Evolutionary conservation across 192 early-diverging fungal genomes (phyloP).

Genomic region (Umbelopsis sp.): DNA sequence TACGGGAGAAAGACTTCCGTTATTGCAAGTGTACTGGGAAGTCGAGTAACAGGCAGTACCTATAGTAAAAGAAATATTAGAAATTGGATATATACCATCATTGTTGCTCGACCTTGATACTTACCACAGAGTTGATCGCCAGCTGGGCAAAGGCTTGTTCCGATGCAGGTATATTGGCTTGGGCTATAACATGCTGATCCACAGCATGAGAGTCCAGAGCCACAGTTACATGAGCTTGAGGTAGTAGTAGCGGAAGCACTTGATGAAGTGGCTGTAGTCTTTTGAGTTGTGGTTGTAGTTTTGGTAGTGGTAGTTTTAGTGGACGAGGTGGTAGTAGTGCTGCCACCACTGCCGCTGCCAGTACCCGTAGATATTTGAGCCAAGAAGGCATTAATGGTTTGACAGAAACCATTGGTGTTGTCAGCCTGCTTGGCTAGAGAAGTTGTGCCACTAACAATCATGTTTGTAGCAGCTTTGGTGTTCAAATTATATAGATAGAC

Average conservation of each 20-base stretch:
- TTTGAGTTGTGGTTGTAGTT: not conserved
- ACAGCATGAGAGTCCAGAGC: not conserved
- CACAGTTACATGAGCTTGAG: not conserved
- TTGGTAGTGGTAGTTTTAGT: not conserved
- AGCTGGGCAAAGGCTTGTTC: not conserved
- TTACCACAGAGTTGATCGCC: constrained; percentile 13
- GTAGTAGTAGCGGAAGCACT: not conserved
- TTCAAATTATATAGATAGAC: constrained; percentile 30
- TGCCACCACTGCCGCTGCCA: not conserved
- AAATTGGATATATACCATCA: no score
- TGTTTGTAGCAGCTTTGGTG: constrained; percentile 22
- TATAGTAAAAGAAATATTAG: not conserved
- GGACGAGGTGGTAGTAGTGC: not conserved
- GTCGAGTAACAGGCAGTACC: constrained; percentile 10
- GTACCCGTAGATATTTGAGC: constrained; percentile 13
- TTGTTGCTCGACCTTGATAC: not conserved
- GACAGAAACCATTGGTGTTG: constrained; percentile 22
- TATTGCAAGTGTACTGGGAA: constrained; percentile 10
- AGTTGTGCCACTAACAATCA: not conserved
- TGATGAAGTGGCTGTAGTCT: not conserved
- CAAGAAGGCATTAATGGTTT: constrained; percentile 27
- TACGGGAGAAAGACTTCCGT: constrained; percentile 2
- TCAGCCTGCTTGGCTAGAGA: constrained; percentile 6
- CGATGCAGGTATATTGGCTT: not conserved
- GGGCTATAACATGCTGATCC: not conserved